These are phyloP conservation scores for Bruguiera gymnorhiza DNA, from an alignment of 345 rosid genomes.

Conservation along the genomic window DNA sequence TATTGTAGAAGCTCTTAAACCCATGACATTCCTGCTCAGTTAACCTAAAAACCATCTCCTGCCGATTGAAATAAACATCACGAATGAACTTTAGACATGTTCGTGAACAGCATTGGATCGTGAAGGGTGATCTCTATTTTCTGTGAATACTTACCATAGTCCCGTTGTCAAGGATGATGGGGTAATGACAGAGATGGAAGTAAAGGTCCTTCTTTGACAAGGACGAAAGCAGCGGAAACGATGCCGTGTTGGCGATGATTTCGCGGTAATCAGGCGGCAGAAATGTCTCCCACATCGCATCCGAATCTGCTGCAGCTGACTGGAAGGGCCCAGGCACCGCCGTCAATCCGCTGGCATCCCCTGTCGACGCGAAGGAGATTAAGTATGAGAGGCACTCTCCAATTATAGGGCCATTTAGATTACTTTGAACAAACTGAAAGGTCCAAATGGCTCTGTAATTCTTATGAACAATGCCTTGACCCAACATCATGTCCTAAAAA, in stretches of 20 bases:
- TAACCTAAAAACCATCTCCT: too few relatives aligned
- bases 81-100: too few relatives aligned
- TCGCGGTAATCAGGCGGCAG: conserved; percentile 2
- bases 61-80: too few relatives aligned
- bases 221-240: background rate
- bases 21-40: too few relatives aligned
- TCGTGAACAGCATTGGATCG: too few relatives aligned
- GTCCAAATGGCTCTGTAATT: too few relatives aligned
- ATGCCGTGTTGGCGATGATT: background rate
- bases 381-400: conserved; percentile 2
- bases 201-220: conserved; percentile 5
- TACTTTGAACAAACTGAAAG: too few relatives aligned
- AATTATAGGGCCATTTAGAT: too few relatives aligned
- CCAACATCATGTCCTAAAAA: too few relatives aligned
- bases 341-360: background rate
- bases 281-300: conserved; percentile 4
- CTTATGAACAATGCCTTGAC: too few relatives aligned
- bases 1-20: too few relatives aligned
- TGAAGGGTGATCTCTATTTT: too few relatives aligned
- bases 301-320: conserved; percentile 9
- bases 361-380: conserved; percentile 6
- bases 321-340: background rate
- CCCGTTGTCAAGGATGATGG: conserved; percentile 3
- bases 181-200: conserved; percentile 8
- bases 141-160: conserved; percentile 4